Percentiles rank a stretch among this genome's conserved stretches.
These are phyloP conservation scores for Furculomyces boomerangus DNA, from an alignment of 371 early-diverging fungal species.

Conservation along the genomic window DNA sequence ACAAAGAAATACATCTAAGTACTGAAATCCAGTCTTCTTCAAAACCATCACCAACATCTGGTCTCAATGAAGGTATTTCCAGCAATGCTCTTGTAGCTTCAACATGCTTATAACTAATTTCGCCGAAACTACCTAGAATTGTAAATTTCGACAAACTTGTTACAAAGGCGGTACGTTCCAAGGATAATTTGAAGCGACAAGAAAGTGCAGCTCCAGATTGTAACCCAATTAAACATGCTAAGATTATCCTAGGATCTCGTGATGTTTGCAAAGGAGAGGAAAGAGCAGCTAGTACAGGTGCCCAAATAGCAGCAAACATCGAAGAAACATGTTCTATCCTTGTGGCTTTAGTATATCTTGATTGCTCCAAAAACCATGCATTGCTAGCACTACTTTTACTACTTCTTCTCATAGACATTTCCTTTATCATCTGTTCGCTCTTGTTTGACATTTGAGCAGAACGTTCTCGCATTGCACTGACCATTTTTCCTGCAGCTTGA, in stretches of 20 bases:
- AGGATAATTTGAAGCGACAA: slow-evolving; percentile 69
- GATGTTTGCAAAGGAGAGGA: slow-evolving; percentile 72
- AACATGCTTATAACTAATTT: slow-evolving; percentile 71
- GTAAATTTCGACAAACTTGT: slow-evolving; percentile 77
- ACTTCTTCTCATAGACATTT: slow-evolving; percentile 11
- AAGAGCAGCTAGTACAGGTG: slow-evolving; percentile 65
- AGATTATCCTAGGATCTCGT: slow-evolving; percentile 47
- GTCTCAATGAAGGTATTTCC: slow-evolving; percentile 45
- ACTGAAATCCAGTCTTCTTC: slow-evolving; percentile 79
- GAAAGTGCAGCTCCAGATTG: slow-evolving; percentile 59
- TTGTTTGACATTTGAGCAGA: slow-evolving; percentile 24
- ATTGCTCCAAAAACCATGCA: slow-evolving; percentile 8
- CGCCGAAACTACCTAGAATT: slow-evolving; percentile 53
- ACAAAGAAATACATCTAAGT: slow-evolving; percentile 64
- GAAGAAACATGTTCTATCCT: slow-evolving; percentile 75
- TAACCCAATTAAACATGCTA: slow-evolving; percentile 58
- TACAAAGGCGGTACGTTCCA: slow-evolving; percentile 76
- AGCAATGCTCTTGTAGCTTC: slow-evolving; percentile 70
- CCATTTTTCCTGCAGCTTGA: slow-evolving; percentile 3
- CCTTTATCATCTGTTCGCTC: slow-evolving; percentile 24
- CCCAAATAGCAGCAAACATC: slow-evolving; percentile 88
- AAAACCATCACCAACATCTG: slow-evolving; percentile 59
- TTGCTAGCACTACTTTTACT: background rate
- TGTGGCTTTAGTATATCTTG: slow-evolving; percentile 40
- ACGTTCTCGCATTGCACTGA: slow-evolving; percentile 6